Conservation (phyloP, 2,329 filamentous ascomycete genomes). For the Aspergillus neoniger region DNA sequence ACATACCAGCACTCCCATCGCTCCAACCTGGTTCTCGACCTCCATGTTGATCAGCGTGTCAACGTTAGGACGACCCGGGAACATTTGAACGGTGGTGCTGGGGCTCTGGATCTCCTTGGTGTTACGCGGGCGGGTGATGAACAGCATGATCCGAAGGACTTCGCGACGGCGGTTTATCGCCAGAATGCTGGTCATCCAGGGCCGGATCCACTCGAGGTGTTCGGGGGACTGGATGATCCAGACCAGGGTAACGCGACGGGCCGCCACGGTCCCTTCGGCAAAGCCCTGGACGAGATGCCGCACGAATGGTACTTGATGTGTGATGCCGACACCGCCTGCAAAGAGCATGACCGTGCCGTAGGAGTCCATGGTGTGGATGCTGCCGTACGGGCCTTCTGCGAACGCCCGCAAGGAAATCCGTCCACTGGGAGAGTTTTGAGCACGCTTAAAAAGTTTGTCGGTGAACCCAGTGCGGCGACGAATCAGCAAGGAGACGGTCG, state of each 20-base stretch:
- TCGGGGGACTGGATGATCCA: slow-evolving; percentile 93
- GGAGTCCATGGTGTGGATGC: slow-evolving; percentile 81
- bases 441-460: slow-evolving; percentile 73
- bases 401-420: slow-evolving; percentile 68
- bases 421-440: slow-evolving; percentile 54
- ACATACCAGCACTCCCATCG: slow-evolving; percentile 83
- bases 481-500: slow-evolving; percentile 76
- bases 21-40: slow-evolving; percentile 77
- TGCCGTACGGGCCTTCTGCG: slow-evolving; percentile 87
- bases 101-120: slow-evolving; percentile 78
- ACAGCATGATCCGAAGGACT: slow-evolving; percentile 81
- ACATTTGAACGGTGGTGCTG: slow-evolving; percentile 83
- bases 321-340: slow-evolving; percentile 91
- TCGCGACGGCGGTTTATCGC: slow-evolving; percentile 78
- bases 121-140: slow-evolving; percentile 83
- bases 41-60: slow-evolving; percentile 78
- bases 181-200: slow-evolving; percentile 78
- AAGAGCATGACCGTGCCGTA: slow-evolving; percentile 92
- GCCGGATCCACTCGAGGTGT: slow-evolving; percentile 88
- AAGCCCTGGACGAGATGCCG: slow-evolving; percentile 72
- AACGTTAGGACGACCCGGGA: slow-evolving; percentile 83
- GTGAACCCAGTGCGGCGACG: slow-evolving; percentile 89
- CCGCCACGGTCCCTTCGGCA: slow-evolving; percentile 71
- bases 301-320: slow-evolving; percentile 88
- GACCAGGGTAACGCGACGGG: slow-evolving; percentile 77